phyloP scores from a whole-genome alignment of 2,329 filamentous ascomycete species.

The Fusarium fracticaudum region DNA sequence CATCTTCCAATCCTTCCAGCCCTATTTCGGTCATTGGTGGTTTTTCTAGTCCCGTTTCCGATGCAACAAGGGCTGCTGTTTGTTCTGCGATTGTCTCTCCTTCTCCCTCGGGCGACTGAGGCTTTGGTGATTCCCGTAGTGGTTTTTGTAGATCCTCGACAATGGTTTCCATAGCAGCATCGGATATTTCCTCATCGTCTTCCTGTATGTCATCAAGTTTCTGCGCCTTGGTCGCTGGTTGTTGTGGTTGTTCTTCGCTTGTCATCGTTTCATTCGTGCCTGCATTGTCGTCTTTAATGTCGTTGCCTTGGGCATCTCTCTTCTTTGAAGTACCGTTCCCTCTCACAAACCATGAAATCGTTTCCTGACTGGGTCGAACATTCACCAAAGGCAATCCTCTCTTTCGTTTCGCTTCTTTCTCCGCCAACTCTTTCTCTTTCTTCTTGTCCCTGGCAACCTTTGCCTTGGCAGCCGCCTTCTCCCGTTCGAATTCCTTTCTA shows the following conservation, averaged over 20 bases:
- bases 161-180: background rate
- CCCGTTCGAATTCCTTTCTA: slow-evolving; percentile 61
- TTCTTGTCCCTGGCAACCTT: slow-evolving; percentile 63
- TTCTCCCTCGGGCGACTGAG: background rate
- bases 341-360: slow-evolving; percentile 63
- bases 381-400: slow-evolving; percentile 63
- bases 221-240: background rate
- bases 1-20: slow-evolving; percentile 38
- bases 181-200: slow-evolving; percentile 23
- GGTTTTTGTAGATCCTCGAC: background rate
- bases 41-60: background rate
- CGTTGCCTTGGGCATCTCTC: slow-evolving; percentile 39
- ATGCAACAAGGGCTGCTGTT: background rate
- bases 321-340: slow-evolving; percentile 47
- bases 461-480: slow-evolving; percentile 59
- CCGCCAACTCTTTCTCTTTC: slow-evolving; percentile 61
- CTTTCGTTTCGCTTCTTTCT: slow-evolving; percentile 60
- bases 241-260: background rate
- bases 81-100: background rate
- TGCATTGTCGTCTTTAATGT: slow-evolving; percentile 8
- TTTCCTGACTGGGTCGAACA: slow-evolving; percentile 66
- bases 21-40: background rate
- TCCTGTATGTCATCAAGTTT: slow-evolving; percentile 12
- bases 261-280: background rate
- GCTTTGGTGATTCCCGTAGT: background rate